Evolutionary conservation across 2,329 filamentous ascomycete genomes (phyloP).

Genomic region (Ophiocordyceps australis): DNA sequence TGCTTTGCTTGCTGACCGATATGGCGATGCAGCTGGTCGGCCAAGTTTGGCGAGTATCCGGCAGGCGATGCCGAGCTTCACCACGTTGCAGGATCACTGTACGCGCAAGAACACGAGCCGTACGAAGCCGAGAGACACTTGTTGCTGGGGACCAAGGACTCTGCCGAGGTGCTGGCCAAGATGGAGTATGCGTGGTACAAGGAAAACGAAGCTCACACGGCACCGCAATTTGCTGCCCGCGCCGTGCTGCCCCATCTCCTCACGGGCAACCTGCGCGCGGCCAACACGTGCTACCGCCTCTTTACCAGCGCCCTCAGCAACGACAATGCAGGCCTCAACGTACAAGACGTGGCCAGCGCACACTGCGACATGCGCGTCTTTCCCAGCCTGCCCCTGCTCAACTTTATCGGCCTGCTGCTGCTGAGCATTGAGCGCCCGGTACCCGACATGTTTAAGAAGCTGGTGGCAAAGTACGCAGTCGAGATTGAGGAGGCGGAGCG

Average conservation of each 20-base stretch:
- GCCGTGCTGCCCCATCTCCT: slow-evolving; percentile 83
- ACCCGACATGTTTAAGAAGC: slow-evolving; percentile 62
- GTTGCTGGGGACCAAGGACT: slow-evolving; percentile 75
- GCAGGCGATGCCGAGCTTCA: slow-evolving; percentile 89
- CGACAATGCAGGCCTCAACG: slow-evolving; percentile 35
- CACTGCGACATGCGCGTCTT: slow-evolving; percentile 65
- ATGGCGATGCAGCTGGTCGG: slow-evolving; percentile 50
- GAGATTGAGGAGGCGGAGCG: slow-evolving; percentile 60
- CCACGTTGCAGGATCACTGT: slow-evolving; percentile 74
- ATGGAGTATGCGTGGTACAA: slow-evolving; percentile 93
- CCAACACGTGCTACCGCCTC: slow-evolving; percentile 63
- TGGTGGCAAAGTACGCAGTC: slow-evolving; percentile 63
- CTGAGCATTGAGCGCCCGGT: slow-evolving; percentile 66
- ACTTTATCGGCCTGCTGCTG: slow-evolving; percentile 76
- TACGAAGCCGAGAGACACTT: slow-evolving; percentile 92
- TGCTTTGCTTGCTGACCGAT: slow-evolving; percentile 1
- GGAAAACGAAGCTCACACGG: slow-evolving; percentile 73
- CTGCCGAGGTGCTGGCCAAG: slow-evolving; percentile 57
- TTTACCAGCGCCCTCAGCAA: slow-evolving; percentile 22
- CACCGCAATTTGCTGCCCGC: slow-evolving; percentile 69
- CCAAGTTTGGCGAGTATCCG: slow-evolving; percentile 69
- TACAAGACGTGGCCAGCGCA: slow-evolving; percentile 64
- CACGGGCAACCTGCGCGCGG: slow-evolving; percentile 75
- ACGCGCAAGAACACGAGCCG: slow-evolving; percentile 80
- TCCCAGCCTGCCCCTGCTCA: slow-evolving; percentile 81